phyloP scores from a whole-genome alignment of 2,329 filamentous ascomycete genomes.

The Pseudogymnoascus sp. region DNA sequence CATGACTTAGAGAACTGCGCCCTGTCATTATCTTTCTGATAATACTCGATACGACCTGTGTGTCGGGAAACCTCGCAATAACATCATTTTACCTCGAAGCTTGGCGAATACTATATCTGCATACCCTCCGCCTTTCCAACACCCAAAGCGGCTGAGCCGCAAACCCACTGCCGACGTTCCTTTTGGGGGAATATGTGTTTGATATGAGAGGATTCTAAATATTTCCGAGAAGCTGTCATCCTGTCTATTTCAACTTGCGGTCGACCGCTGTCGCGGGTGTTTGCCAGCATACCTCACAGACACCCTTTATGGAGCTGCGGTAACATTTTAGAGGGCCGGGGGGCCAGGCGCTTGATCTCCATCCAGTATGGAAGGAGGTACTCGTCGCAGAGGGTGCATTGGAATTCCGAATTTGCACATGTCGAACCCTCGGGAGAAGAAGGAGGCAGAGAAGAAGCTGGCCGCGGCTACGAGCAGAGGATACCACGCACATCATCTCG shows the following conservation, averaged over 20 bases:
- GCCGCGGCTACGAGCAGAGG: background rate
- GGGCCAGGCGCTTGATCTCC: constrained; percentile 27
- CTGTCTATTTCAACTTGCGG: constrained; percentile 35
- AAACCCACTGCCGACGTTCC: constrained; percentile 9
- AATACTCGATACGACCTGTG: background rate
- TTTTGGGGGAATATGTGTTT: constrained; percentile 26
- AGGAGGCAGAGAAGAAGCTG: background rate
- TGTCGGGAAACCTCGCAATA: background rate
- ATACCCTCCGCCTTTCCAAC: background rate
- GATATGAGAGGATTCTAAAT: constrained; percentile 26
- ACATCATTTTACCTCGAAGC: constrained; percentile 3
- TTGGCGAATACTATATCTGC: constrained; percentile 6
- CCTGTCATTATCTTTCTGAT: constrained; percentile 4
- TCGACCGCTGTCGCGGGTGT: constrained; percentile 36
- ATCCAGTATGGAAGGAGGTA: constrained; percentile 19
- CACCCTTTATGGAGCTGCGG: constrained; percentile 32
- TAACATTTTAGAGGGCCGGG: constrained; percentile 36
- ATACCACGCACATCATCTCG: background rate
- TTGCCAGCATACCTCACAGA: constrained; percentile 35
- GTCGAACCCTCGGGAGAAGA: background rate
- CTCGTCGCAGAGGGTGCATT: background rate
- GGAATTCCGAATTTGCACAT: constrained; percentile 5
- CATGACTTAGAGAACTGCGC: background rate
- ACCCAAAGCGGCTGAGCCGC: constrained; percentile 10
- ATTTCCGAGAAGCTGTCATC: constrained; percentile 31